These are phyloP conservation scores for Phaeoacremonium minimum DNA, from an alignment of 2,329 filamentous ascomycete genomes.

Conservation along the genomic window DNA sequence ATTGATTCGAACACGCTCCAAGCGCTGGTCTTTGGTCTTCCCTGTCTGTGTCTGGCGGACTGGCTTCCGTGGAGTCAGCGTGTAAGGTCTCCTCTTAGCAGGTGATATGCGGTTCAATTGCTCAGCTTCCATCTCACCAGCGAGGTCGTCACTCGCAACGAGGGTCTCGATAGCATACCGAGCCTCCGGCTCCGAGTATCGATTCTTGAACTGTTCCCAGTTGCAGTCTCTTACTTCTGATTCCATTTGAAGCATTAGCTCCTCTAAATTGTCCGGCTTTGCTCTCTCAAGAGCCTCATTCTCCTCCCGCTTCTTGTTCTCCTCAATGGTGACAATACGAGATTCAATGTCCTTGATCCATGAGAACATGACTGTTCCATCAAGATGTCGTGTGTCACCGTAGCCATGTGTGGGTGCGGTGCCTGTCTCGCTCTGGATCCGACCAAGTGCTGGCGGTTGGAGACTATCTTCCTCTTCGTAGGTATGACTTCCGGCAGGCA, in stretches of 20 bases:
- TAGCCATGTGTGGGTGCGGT: too few relatives aligned
- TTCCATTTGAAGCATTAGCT: not conserved
- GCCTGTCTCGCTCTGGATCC: too few relatives aligned
- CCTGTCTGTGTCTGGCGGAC: not conserved
- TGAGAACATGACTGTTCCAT: too few relatives aligned
- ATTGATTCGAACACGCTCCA: constrained; percentile 5
- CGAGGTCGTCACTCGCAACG: not conserved
- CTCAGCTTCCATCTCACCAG: not conserved
- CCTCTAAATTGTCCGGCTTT: too few relatives aligned
- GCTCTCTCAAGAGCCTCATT: too few relatives aligned
- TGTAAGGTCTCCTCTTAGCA: not conserved
- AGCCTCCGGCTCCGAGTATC: not conserved
- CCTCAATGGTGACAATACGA: too few relatives aligned
- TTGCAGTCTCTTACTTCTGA: not conserved
- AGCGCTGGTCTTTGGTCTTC: not conserved
- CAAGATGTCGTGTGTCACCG: too few relatives aligned
- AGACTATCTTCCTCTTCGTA: too few relatives aligned
- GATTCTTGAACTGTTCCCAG: constrained; percentile 6
- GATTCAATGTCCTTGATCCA: too few relatives aligned
- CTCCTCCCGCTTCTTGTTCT: too few relatives aligned
- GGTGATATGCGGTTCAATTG: not conserved
- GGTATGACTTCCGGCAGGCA: too few relatives aligned
- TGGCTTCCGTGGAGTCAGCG: not conserved
- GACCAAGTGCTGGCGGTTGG: too few relatives aligned
- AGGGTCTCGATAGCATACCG: constrained; percentile 2